Conservation (phyloP, 129 eudicot genomes). For the Tagetes patula region DNA sequence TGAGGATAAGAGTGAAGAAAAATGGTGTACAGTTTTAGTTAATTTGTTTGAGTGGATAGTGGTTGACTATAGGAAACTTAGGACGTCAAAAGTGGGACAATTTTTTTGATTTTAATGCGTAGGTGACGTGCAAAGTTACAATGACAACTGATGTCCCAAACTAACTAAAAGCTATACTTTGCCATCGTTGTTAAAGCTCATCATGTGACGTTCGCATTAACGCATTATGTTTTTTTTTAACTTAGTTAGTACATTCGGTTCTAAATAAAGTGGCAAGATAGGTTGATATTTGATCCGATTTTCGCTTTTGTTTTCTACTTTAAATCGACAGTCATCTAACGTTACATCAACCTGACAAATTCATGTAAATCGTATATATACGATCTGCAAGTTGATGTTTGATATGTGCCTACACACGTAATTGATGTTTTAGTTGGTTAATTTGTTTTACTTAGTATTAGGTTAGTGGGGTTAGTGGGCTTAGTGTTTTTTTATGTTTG, state of each 20-base stretch:
- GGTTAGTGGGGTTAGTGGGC: no score
- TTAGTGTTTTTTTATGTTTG: no score
- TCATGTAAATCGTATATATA: no score
- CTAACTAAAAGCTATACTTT: slow-evolving; percentile 4
- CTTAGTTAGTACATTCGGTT: not conserved
- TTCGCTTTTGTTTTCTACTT: no score
- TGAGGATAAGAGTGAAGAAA: slow-evolving; percentile 29
- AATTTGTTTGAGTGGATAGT: slow-evolving; percentile 12
- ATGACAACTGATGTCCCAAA: slow-evolving; percentile 24
- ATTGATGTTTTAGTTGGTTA: no score
- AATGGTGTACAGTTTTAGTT: slow-evolving; percentile 23
- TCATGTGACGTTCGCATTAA: not conserved
- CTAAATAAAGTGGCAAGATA: no score
- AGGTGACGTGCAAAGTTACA: slow-evolving; percentile 37
- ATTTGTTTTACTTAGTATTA: no score
- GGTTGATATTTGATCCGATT: no score
- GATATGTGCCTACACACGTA: no score
- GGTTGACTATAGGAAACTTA: slow-evolving; percentile 23
- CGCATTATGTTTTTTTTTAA: not conserved
- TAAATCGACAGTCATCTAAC: no score
- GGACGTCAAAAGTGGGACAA: slow-evolving; percentile 18
- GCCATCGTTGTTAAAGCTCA: not conserved
- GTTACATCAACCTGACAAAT: no score
- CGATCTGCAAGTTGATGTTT: no score
- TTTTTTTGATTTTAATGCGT: slow-evolving; percentile 31